These are phyloP conservation scores for Aspergillus flavus DNA, from an alignment of 2,329 filamentous ascomycete species.

Conservation along the genomic window DNA sequence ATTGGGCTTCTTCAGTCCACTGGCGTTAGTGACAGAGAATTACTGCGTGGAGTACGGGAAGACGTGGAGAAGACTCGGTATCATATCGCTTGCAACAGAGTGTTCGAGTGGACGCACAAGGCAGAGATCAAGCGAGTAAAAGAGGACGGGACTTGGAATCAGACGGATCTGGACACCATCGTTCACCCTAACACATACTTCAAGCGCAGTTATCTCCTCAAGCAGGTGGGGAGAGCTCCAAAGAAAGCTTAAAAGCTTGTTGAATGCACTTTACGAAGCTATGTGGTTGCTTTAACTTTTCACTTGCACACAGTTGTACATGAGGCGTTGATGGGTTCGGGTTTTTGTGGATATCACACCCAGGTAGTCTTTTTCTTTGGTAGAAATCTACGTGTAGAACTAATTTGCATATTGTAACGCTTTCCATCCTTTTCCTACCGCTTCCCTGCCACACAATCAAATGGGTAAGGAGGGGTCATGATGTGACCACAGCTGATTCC, in stretches of 20 bases:
- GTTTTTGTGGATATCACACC: constrained; percentile 6
- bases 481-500: constrained; percentile 75
- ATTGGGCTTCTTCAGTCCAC: constrained; percentile 72
- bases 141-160: constrained; percentile 71
- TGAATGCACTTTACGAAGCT: constrained; percentile 53
- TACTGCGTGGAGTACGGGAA: constrained; percentile 79
- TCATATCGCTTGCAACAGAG: constrained; percentile 94
- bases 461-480: constrained; percentile 4
- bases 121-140: constrained; percentile 74
- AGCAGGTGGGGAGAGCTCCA: constrained; percentile 66
- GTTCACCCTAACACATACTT: constrained; percentile 98
- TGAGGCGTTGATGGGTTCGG: constrained; percentile 21
- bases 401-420: background rate
- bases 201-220: constrained; percentile 87
- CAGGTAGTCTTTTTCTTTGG: background rate
- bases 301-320: constrained; percentile 7
- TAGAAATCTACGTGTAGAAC: constrained; percentile 9
- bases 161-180: constrained; percentile 86
- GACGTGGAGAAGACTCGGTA: constrained; percentile 87
- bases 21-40: constrained; percentile 75
- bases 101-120: constrained; percentile 88
- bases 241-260: constrained; percentile 46
- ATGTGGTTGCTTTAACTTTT: constrained; percentile 27
- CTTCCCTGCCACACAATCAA: background rate
- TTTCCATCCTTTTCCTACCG: background rate